These are phyloP conservation scores for Torulaspora maleeae DNA, from an alignment of 805 yeast species.

Conservation along the genomic window DNA sequence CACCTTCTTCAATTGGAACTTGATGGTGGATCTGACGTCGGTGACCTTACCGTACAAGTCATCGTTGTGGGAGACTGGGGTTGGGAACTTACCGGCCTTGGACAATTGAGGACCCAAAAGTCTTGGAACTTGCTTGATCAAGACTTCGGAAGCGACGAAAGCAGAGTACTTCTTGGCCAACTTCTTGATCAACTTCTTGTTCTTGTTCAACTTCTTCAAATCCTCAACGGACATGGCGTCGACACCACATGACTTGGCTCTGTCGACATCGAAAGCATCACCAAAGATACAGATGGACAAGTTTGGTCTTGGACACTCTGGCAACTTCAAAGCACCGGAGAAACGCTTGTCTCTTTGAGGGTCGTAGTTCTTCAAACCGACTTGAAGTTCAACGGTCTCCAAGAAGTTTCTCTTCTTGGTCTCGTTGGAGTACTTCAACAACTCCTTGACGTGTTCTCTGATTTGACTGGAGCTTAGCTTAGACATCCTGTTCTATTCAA, in stretches of 20 bases:
- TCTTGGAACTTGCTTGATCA: constrained; percentile 99
- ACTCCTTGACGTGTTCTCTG: constrained; percentile 93
- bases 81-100: constrained; percentile 99
- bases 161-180: constrained; percentile 99
- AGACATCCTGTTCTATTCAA: constrained; percentile 49
- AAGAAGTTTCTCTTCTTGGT: constrained; percentile 99
- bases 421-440: constrained; percentile 83
- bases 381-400: constrained; percentile 99
- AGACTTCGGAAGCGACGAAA: constrained; percentile 97
- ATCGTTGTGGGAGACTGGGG: constrained; percentile 99
- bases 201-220: constrained; percentile 99
- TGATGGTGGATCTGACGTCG: constrained; percentile 98
- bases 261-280: constrained; percentile 99
- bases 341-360: constrained; percentile 99
- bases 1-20: constrained; percentile 99
- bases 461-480: constrained; percentile 89
- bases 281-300: constrained; percentile 99
- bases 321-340: constrained; percentile 98
- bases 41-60: constrained; percentile 92
- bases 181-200: constrained; percentile 99
- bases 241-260: constrained; percentile 98
- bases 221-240: constrained; percentile 99
- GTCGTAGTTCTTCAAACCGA: constrained; percentile 99
- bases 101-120: constrained; percentile 99
- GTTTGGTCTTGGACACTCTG: constrained; percentile 99